Evolutionary conservation across 495 filamentous ascomycete genomes (phyloP), one percentile per base, ranked within the genome.

Genomic region (Staphylotrichum longicolle): DNA sequence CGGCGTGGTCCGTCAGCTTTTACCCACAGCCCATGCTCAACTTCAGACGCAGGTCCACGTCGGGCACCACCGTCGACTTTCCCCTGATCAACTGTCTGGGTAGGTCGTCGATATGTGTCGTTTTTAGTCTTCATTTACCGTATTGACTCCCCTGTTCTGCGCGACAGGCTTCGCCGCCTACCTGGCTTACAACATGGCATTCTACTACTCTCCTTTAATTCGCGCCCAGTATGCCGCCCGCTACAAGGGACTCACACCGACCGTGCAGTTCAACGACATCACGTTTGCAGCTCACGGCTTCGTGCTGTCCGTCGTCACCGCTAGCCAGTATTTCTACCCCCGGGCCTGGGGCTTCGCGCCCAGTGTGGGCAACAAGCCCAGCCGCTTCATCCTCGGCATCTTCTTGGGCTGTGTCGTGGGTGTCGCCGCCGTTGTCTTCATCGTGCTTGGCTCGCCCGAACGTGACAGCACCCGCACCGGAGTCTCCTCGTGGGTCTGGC

Each of bases 1-100:
- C 86, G n/a, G 83, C 82, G 69, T 95, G 93, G 93, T 90, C 88
- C 1, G 70, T 88, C 44, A 96, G 91, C 11, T 98, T 96, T 76
- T 98, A 97, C 70, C 93, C 95, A 2, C 94, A 98, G 68, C 83
- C 88, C 1, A 72, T 93, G 44, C 81, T 85, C 59, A 98, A 96
- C 78, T 86, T 80, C 70, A 80, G 75, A 35, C 85, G 91, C 20
- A 79, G 81, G 32, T 88, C 91, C 4, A 96, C 93, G 4, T 81
- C 83, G 5, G 94, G 94, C 9, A 85, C 92, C 7, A 87, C 92
- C 0, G 86, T 94, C 53, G 91, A 97, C 71, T 96, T 91, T 68
- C 90, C 90, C 6, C 81, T 86, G 7, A 79, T 93, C 70, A 98
- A 98, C 69, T 79, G 84, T 3, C 74, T 95, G 4, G 92, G 79